Evolutionary conservation across 2,329 filamentous ascomycete species (phyloP).

Genomic region (Fusarium bactridioides): DNA sequence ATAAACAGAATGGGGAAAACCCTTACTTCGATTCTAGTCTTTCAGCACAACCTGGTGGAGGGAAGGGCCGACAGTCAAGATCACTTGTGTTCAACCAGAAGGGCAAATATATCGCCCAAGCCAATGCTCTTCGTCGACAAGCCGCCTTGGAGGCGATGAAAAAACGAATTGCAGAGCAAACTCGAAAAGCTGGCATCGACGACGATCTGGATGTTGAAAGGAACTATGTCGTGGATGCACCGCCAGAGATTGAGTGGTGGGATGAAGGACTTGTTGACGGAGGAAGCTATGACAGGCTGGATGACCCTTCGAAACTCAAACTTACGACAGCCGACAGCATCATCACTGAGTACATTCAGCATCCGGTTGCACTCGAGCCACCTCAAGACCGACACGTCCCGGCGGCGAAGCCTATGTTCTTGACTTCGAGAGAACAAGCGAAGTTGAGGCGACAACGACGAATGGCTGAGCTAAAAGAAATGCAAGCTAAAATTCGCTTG

Average conservation of each 20-base stretch:
- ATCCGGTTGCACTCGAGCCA: constrained; percentile 88
- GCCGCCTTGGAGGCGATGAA: constrained; percentile 94
- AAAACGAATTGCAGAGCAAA: constrained; percentile 85
- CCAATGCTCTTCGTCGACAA: constrained; percentile 86
- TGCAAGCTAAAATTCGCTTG: constrained; percentile 93
- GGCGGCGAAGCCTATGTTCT: constrained; percentile 85
- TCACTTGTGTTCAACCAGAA: constrained; percentile 91
- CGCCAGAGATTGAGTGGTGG: constrained; percentile 96
- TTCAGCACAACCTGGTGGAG: constrained; percentile 63
- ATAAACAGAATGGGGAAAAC: constrained; percentile 56
- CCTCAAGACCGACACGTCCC: constrained; percentile 87
- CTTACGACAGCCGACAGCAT: constrained; percentile 82
- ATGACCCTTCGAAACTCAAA: constrained; percentile 72
- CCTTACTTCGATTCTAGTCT: constrained; percentile 82
- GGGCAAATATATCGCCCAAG: constrained; percentile 96
- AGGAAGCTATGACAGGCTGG: constrained; percentile 75
- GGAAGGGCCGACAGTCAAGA: constrained; percentile 73
- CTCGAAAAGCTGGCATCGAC: constrained; percentile 90
- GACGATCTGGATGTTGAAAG: constrained; percentile 90
- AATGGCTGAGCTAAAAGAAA: constrained; percentile 93
- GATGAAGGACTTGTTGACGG: constrained; percentile 86
- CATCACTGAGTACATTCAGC: constrained; percentile 89
- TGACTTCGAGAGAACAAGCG: constrained; percentile 89
- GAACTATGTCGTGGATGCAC: constrained; percentile 82
- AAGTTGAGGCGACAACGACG: constrained; percentile 90